These are phyloP conservation scores for Boechera stricta DNA, from an alignment of 345 rosid species.

Conservation along the genomic window DNA sequence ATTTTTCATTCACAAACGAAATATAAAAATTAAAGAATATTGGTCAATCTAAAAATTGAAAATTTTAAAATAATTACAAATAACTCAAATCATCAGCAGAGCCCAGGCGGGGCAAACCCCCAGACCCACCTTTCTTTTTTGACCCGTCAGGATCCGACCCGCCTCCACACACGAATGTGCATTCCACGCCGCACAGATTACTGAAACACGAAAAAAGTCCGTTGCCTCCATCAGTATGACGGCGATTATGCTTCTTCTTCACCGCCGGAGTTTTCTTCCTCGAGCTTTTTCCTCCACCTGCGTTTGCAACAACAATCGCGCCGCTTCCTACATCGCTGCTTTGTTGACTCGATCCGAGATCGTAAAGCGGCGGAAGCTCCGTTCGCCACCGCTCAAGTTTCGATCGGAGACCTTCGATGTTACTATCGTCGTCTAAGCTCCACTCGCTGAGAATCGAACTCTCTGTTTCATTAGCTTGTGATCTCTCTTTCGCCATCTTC, in stretches of 20 bases:
- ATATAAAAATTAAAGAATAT: neutral
- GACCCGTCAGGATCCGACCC: slow-evolving; percentile 37
- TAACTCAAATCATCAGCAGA: slow-evolving; percentile 45
- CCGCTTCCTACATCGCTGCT: slow-evolving; percentile 33
- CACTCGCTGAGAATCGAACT: slow-evolving; percentile 58
- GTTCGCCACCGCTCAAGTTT: slow-evolving; percentile 84
- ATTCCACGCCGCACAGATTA: slow-evolving; percentile 68
- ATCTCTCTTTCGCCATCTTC: slow-evolving; percentile 52
- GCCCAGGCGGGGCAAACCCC: slow-evolving; percentile 37
- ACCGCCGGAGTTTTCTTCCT: slow-evolving; percentile 39
- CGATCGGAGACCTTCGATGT: slow-evolving; percentile 78
- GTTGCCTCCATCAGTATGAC: slow-evolving; percentile 50
- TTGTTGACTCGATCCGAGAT: slow-evolving; percentile 51
- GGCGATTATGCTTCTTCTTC: slow-evolving; percentile 40
- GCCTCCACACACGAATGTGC: slow-evolving; percentile 74
- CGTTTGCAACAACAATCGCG: slow-evolving; percentile 23
- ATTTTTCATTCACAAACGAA: neutral
- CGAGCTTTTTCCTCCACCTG: slow-evolving; percentile 38
- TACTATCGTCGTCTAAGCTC: slow-evolving; percentile 61
- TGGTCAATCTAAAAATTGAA: neutral
- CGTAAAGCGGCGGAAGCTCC: slow-evolving; percentile 75
- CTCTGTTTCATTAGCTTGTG: slow-evolving; percentile 50
- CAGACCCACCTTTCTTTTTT: slow-evolving; percentile 32
- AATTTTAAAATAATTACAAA: slow-evolving; percentile 30
- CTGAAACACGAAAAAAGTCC: slow-evolving; percentile 76